phyloP scores from a whole-genome alignment of 1,139 yeast species.

The Geotrichum europaeum region DNA sequence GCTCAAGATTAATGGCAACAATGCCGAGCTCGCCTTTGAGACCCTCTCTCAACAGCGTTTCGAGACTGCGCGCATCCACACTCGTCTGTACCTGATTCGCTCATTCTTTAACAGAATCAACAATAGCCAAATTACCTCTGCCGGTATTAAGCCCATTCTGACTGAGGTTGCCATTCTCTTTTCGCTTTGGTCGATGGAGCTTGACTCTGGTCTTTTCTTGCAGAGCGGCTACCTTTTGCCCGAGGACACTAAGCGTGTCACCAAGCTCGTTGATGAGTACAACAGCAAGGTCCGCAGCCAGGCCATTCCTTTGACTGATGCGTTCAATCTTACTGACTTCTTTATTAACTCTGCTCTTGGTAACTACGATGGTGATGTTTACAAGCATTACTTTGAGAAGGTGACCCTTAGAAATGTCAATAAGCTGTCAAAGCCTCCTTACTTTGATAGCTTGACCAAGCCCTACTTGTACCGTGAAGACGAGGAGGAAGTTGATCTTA shows the following conservation, averaged over 20 bases:
- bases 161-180: slow-evolving; percentile 51
- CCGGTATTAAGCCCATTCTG: slow-evolving; percentile 37
- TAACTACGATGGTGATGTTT: slow-evolving; percentile 76
- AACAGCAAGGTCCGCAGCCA: slow-evolving; percentile 49
- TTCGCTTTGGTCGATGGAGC: slow-evolving; percentile 67
- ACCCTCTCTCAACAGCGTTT: slow-evolving; percentile 35
- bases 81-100: slow-evolving; percentile 30
- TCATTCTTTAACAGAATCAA: slow-evolving; percentile 30
- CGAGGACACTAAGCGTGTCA: slow-evolving; percentile 33
- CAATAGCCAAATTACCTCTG: slow-evolving; percentile 15
- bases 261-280: slow-evolving; percentile 34
- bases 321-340: slow-evolving; percentile 81
- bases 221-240: slow-evolving; percentile 51
- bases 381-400: slow-evolving; percentile 58
- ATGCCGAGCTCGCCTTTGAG: slow-evolving; percentile 33
- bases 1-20: slow-evolving; percentile 22
- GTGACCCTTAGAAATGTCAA: slow-evolving; percentile 35
- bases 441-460: slow-evolving; percentile 36
- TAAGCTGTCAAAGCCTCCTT: slow-evolving; percentile 33
- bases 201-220: slow-evolving; percentile 69
- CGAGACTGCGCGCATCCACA: slow-evolving; percentile 35
- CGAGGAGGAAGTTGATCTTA: slow-evolving; percentile 22
- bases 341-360: slow-evolving; percentile 85
- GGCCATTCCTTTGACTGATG: slow-evolving; percentile 79
- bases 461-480: slow-evolving; percentile 39